Percentiles rank a stretch among this genome's conserved stretches.
These are phyloP conservation scores for Artomyces pyxidatus DNA, from an alignment of 768 basidiomycete species.

Conservation along the genomic window DNA sequence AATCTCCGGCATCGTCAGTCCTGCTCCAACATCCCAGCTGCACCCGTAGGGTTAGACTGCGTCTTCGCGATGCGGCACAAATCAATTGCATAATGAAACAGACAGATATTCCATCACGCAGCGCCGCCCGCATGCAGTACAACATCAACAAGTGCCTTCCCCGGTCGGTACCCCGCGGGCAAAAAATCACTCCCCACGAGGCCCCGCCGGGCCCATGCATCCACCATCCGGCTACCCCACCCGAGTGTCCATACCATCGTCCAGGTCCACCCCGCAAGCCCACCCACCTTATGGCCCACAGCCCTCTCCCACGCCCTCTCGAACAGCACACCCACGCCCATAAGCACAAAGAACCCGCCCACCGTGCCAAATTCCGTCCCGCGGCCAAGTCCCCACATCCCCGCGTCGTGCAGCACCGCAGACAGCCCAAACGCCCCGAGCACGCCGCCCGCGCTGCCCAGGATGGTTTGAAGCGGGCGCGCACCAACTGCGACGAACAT, in stretches of 20 bases:
- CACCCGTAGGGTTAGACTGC: too few relatives aligned
- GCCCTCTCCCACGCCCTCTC: constrained; percentile 38
- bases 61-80: too few relatives aligned
- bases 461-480: constrained; percentile 25
- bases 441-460: constrained; percentile 42
- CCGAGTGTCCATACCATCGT: constrained; percentile 34
- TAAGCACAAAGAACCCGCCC: constrained; percentile 48
- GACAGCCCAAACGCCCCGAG: constrained; percentile 56
- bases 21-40: too few relatives aligned
- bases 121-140: too few relatives aligned
- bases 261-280: constrained; percentile 47
- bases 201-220: constrained; percentile 7
- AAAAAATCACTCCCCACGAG: neutral
- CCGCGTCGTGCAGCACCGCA: constrained; percentile 50
- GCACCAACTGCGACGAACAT: constrained; percentile 26
- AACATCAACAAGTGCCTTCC: constrained; percentile 1
- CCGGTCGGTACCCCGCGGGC: neutral
- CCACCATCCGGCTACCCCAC: constrained; percentile 25
- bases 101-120: too few relatives aligned
- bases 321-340: constrained; percentile 42
- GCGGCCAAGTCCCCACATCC: constrained; percentile 48
- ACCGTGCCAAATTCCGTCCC: constrained; percentile 38
- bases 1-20: too few relatives aligned
- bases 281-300: constrained; percentile 41
- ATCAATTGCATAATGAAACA: too few relatives aligned